Base-by-base conservation (phyloP, 345 rosid genomes). In the Boechera divaricarpa region DNA sequence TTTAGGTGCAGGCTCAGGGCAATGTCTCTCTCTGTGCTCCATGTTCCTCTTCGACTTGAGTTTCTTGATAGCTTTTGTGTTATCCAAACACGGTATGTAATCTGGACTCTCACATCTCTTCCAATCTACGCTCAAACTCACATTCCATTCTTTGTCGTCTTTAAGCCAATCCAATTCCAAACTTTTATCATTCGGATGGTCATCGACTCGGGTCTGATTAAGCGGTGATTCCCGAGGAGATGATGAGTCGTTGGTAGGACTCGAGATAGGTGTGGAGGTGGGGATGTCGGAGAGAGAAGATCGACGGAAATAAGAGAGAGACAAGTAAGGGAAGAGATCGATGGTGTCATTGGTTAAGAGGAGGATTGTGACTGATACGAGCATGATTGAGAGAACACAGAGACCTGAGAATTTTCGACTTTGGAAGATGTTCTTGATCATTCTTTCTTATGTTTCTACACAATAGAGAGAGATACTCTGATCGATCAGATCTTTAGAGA, bases 11-110 rank as follows among this genome's bases (percentile, higher is more conserved):
- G 84, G 86, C 15, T 26, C 62, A 4, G 98, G 98, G 75, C 97
- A 94, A 77, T 92, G 97, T 51, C 98, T 79, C 75, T 94, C 98
- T 54, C 98, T 76, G 78, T 89, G 94, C 79, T 94, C 97, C 98
- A 90, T 89, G 62, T 89, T 89, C 71, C 82, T 85, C 79, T 89
- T 88, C 8, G 92, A 88, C 73, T 78, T 77, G 73, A 90, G 80
- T 44, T 77, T 79, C 78, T 92, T 90, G 39, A 92, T 83, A 7
- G 90, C 97, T 49, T 83, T 67, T 13, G 2, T 32, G 81, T 92
- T 94, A 73, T 94, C 98, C 83, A 91, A 78, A 83, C 98, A 90
- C 6, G 97, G 97, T 58, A 95, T 88, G 60, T 76, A 84, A 81
- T 92, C 99, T 60, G 73, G 73, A 9, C 83, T 58, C 60, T 79